A percentile compares a stretch with the other conserved stretches of the same genome.
Conservation (phyloP, 1,284 basidiomycete species). For the Cryptococcus wingfieldii region DNA sequence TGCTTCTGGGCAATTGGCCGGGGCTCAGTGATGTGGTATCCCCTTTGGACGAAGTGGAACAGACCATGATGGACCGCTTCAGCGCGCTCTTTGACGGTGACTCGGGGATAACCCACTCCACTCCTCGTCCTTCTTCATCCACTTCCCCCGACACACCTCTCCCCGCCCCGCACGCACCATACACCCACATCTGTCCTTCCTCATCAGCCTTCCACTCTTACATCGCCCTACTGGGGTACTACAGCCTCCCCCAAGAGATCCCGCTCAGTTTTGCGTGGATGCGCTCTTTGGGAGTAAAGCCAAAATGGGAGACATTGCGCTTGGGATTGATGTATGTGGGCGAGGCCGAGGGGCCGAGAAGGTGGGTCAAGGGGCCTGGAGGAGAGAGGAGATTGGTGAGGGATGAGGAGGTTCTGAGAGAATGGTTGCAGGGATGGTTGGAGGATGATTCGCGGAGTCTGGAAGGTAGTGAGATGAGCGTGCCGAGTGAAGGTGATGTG, state of each 20-base stretch:
- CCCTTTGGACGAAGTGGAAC: conserved; percentile 26
- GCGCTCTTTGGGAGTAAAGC: conserved; percentile 58
- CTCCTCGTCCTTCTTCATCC: neutral
- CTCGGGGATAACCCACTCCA: neutral
- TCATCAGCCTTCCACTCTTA: conserved; percentile 59
- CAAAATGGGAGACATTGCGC: conserved; percentile 58
- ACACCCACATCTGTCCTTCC: conserved; percentile 54
- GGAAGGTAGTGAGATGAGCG: conserved; percentile 12
- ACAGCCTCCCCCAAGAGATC: conserved; percentile 57
- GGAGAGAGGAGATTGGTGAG: conserved; percentile 28
- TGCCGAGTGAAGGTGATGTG: conserved; percentile 53
- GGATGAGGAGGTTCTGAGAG: conserved; percentile 55
- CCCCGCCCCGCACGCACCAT: conserved; percentile 18
- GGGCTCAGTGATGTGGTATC: conserved; percentile 20
- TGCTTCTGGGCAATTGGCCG: conserved; percentile 40
- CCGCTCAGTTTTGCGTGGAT: conserved; percentile 74
- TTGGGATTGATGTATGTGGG: conserved; percentile 65
- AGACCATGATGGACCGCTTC: conserved; percentile 11
- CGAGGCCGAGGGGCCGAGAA: conserved; percentile 62
- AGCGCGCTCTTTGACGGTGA: conserved; percentile 16
- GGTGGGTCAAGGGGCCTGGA: conserved; percentile 55
- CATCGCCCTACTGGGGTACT: conserved; percentile 60
- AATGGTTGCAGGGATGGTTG: conserved; percentile 68
- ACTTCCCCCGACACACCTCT: neutral
- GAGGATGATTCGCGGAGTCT: conserved; percentile 19